Conservation (phyloP, 164 flowering plant species). For the Litsea cubeba region DNA sequence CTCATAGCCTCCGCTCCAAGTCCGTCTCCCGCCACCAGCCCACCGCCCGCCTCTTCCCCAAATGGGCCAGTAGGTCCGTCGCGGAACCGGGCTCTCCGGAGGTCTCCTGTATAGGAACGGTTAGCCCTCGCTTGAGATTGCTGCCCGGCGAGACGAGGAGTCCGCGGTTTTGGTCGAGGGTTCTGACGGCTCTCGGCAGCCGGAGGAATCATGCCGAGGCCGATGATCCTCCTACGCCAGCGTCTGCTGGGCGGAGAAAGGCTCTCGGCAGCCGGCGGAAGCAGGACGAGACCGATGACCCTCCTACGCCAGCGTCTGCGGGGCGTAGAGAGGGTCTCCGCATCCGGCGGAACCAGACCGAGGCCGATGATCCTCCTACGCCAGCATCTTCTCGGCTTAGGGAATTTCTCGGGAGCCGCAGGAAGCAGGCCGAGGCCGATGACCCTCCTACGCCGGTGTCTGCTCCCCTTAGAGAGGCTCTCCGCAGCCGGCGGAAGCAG, state of each 20-base stretch:
- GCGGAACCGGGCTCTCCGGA: not conserved
- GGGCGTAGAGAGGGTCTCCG: not conserved
- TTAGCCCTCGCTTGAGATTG: not conserved
- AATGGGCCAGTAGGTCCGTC: not conserved
- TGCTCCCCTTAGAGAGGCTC: not conserved
- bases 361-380: not conserved
- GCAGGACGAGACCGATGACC: not conserved
- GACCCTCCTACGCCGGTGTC: not conserved
- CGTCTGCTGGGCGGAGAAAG: not conserved
- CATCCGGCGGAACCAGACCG: not conserved
- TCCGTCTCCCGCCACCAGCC: not conserved
- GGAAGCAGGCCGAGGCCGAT: not conserved
- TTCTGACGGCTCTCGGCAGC: not conserved
- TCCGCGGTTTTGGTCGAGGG: not conserved
- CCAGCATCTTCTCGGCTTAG: not conserved
- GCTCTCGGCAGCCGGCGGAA: not conserved
- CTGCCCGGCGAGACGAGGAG: not conserved
- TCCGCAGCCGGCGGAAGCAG: not conserved
- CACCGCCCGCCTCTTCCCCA: not conserved
- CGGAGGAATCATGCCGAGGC: not conserved
- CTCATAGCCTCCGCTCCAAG: not conserved
- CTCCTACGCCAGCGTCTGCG: not conserved
- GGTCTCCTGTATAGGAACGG: not conserved
- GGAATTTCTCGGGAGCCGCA: not conserved
- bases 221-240: not conserved